phyloP scores from a whole-genome alignment of 2,329 filamentous ascomycete genomes.

The Helminthosporium solani region DNA sequence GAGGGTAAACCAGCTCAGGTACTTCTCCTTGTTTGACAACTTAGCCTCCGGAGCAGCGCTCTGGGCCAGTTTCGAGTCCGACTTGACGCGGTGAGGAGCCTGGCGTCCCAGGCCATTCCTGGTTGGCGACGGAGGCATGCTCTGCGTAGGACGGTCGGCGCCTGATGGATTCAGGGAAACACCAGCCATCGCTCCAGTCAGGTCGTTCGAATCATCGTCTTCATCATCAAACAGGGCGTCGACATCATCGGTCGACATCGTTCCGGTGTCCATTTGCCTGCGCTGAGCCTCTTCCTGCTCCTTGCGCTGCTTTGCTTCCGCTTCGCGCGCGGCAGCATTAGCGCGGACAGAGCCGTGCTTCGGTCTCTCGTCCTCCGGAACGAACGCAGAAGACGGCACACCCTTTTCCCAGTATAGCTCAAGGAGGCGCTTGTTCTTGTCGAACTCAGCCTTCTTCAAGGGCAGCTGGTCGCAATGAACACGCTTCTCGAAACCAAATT shows the following conservation, averaged over 20 bases:
- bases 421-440: conserved; percentile 90
- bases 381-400: conserved; percentile 90
- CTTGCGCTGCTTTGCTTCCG: conserved; percentile 78
- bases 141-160: conserved; percentile 83
- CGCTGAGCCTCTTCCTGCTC: conserved; percentile 89
- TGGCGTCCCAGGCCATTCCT: conserved; percentile 69
- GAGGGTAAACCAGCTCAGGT: conserved; percentile 83
- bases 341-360: conserved; percentile 75
- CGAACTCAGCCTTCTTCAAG: conserved; percentile 97
- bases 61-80: conserved; percentile 85
- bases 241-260: conserved; percentile 87
- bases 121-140: conserved; percentile 87
- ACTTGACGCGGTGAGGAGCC: conserved; percentile 81
- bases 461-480: conserved; percentile 98
- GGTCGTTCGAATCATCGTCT: conserved; percentile 76
- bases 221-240: conserved; percentile 96
- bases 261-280: conserved; percentile 91
- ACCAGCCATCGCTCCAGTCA: conserved; percentile 88
- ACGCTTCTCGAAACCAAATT: conserved; percentile 98
- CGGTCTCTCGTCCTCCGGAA: conserved; percentile 94
- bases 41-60: conserved; percentile 70
- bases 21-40: conserved; percentile 93
- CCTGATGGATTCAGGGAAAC: conserved; percentile 71
- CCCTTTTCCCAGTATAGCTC: conserved; percentile 99
- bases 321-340: conserved; percentile 73